Base-by-base conservation (phyloP, 2,329 filamentous ascomycete genomes). In the Nothophaeocryptopus gaeumannii region DNA sequence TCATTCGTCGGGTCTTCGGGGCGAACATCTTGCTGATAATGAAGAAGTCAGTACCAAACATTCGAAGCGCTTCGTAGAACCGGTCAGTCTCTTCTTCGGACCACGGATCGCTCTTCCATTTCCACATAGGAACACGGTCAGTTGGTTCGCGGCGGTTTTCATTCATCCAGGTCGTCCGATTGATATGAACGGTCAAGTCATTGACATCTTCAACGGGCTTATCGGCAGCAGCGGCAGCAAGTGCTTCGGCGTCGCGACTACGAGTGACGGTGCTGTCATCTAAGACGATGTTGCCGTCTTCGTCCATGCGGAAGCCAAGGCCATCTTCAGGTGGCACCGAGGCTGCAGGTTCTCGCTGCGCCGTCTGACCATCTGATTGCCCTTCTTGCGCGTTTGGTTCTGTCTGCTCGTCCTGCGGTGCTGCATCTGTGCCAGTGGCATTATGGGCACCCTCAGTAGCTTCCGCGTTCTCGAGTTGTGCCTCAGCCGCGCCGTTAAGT, bases 1-100 rank as follows among this genome's bases (percentile, higher is more conserved):
- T 79, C 66, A 88, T 82, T 30, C 84, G 80, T 13, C 89, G 79
- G 52, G 80, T 86, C 63, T 85, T 83, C 55, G 80, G 79, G 1
- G 83, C 80, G 63, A 95, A 91, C 78, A 90, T 83, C 60, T 82
- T 81, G 51, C 81, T 79, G 60, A 95, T 90, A 70, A 88, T 88
- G 66, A 85, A 79, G 64, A 93, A 95, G 65, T 92, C 88, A 1
- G 87, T 92, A 48, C 89, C 89, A 63, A 89, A 91, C 77, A 85
- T 86, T 50, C 77, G 73, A 2, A 95, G 75, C 1, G 82, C 84
- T 26, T 84, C 79, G 73, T 90, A 93, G 71, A 93, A 93, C 38
- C 81, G 75, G 47, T 87, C 84, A 3, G 86, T 92, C 52, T 84
- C 80, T 10, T 81, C 78, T n/a, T 80, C 76, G 42, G 77, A 81